Evolutionary conservation across 2,329 filamentous ascomycete species (phyloP).

Genomic region (Microcyclospora pomicola): DNA sequence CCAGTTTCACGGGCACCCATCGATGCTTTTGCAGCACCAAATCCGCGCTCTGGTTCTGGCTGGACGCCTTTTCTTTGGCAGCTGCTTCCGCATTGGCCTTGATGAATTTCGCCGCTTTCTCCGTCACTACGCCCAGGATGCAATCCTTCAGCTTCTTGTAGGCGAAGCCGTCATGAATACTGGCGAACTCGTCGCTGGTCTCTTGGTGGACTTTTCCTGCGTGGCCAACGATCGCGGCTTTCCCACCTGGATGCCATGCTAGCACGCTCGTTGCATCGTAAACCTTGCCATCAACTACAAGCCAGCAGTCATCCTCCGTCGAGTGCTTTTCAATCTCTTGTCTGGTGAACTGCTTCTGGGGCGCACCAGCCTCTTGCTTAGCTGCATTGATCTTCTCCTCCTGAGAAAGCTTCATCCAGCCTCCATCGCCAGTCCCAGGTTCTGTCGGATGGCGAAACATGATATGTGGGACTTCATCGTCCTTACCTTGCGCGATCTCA

Average conservation of each 20-base stretch:
- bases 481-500: conserved; percentile 23
- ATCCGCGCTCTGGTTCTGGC: conserved; percentile 15
- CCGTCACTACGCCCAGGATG: conserved; percentile 34
- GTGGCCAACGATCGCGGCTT: conserved; percentile 34
- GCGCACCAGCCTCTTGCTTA: conserved; percentile 31
- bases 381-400: conserved; percentile 32
- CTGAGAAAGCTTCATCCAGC: conserved; percentile 39
- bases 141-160: conserved; percentile 41
- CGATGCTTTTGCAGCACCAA: conserved; percentile 30
- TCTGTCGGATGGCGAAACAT: conserved; percentile 36
- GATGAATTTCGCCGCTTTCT: conserved; percentile 36
- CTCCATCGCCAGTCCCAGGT: conserved; percentile 29
- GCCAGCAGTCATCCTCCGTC: conserved; percentile 37
- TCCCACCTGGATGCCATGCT: conserved; percentile 40
- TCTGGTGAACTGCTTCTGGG: conserved; percentile 39
- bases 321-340: conserved; percentile 41
- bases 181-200: conserved; percentile 36
- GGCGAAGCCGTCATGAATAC: conserved; percentile 39
- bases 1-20: conserved; percentile 34
- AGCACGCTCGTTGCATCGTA: conserved; percentile 36
- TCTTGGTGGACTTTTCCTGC: conserved; percentile 37
- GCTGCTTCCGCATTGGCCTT: conserved; percentile 29
- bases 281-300: conserved; percentile 39
- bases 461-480: conserved; percentile 22
- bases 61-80: conserved; percentile 25